These are phyloP conservation scores for Pyrenochaeta sp. DNA, from an alignment of 2,329 filamentous ascomycete genomes.

Conservation along the genomic window DNA sequence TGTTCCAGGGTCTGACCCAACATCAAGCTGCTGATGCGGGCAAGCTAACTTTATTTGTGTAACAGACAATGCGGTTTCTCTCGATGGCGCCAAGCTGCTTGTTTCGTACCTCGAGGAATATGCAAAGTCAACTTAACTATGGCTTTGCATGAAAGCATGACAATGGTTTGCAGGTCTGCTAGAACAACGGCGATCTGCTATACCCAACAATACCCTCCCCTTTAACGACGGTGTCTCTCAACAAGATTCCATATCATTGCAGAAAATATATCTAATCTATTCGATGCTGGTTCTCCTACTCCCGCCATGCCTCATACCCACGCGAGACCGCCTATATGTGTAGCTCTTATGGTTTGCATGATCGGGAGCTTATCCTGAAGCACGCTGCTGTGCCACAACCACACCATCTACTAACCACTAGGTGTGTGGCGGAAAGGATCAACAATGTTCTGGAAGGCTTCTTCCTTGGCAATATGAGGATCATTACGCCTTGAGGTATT, in stretches of 20 bases:
- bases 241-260: constrained; percentile 34
- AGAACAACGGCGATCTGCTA: background rate
- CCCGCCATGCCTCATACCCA: constrained; percentile 8
- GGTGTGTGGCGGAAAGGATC: background rate
- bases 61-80: constrained; percentile 77
- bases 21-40: constrained; percentile 5
- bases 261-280: constrained; percentile 24
- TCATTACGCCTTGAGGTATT: constrained; percentile 12
- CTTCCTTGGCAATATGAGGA: constrained; percentile 1
- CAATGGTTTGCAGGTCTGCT: constrained; percentile 11
- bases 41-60: constrained; percentile 27
- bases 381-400: constrained; percentile 15
- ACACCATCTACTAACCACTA: constrained; percentile 7
- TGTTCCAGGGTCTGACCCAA: constrained; percentile 9
- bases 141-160: constrained; percentile 24
- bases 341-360: constrained; percentile 23
- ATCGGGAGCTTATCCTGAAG: constrained; percentile 26
- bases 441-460: constrained; percentile 29
- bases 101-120: constrained; percentile 71
- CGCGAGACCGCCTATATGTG: constrained; percentile 19
- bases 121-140: constrained; percentile 50
- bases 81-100: constrained; percentile 73
- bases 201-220: background rate
- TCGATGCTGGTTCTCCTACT: constrained; percentile 10
- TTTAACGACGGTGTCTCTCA: constrained; percentile 25